phyloP scores from a whole-genome alignment of 257 asterid genomes.

The Fraxinus excelsior region DNA sequence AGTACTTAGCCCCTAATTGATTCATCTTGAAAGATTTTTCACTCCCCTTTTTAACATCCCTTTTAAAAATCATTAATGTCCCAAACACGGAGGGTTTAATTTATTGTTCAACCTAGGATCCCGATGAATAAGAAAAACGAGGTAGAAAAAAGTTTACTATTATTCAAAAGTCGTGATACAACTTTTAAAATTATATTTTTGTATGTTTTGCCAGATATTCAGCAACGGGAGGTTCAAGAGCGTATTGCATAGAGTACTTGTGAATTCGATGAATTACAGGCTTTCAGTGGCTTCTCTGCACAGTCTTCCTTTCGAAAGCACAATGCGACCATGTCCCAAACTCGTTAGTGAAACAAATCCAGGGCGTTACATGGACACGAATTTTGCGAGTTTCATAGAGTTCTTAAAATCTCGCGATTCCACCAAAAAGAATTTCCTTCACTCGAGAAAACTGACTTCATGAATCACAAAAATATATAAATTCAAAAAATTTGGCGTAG shows the following conservation, averaged over 20 bases:
- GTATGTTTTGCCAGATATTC: slow-evolving; percentile 50
- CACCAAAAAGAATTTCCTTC: slow-evolving; percentile 60
- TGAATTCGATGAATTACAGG: slow-evolving; percentile 50
- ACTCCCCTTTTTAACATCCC: too few relatives aligned
- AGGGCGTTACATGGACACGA: slow-evolving; percentile 69
- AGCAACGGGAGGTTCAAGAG: slow-evolving; percentile 92
- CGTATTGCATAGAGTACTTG: slow-evolving; percentile 73
- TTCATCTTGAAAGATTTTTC: too few relatives aligned
- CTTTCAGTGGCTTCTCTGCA: slow-evolving; percentile 81
- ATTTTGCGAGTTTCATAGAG: slow-evolving; percentile 55
- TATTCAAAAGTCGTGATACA: too few relatives aligned
- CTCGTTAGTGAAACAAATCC: slow-evolving; percentile 57
- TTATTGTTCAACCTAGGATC: too few relatives aligned
- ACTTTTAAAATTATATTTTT: not conserved
- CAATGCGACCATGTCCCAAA: slow-evolving; percentile 53
- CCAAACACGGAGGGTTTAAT: too few relatives aligned
- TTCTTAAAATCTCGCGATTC: slow-evolving; percentile 57
- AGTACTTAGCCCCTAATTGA: too few relatives aligned
- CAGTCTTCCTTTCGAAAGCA: slow-evolving; percentile 61
- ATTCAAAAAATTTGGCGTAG: not conserved
- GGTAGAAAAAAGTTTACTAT: too few relatives aligned
- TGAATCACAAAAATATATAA: not conserved
- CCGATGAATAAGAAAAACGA: too few relatives aligned
- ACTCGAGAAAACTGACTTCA: slow-evolving; percentile 56
- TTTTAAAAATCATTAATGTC: too few relatives aligned